A percentile compares a stretch with the other conserved stretches of the same genome.
phyloP scores from a whole-genome alignment of 1,139 yeast species.

The Hemisphaericaspora xylofermentans region DNA sequence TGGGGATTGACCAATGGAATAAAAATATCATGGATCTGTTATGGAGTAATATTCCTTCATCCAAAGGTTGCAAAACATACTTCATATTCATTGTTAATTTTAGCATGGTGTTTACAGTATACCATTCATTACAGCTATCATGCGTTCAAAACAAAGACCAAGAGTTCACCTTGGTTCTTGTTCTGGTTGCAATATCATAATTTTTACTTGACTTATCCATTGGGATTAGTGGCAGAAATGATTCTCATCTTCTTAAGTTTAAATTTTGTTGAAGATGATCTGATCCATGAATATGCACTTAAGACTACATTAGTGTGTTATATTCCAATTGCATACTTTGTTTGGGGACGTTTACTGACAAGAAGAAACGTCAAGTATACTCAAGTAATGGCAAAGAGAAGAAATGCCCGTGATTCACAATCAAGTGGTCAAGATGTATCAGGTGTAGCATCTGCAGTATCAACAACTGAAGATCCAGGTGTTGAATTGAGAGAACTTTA shows the following conservation, averaged over 20 bases:
- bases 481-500: conserved; percentile 3
- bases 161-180: conserved; percentile 35
- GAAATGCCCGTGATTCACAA: not conserved
- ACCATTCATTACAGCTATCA: conserved; percentile 46
- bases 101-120: conserved; percentile 44
- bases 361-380: conserved; percentile 25
- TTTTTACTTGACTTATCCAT: conserved; percentile 46
- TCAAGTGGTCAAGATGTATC: not conserved
- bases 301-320: conserved; percentile 31
- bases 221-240: conserved; percentile 50
- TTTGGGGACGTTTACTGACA: conserved; percentile 32
- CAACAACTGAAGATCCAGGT: not conserved
- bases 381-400: conserved; percentile 25
- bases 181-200: conserved; percentile 41
- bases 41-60: conserved; percentile 46
- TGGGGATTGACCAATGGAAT: conserved; percentile 34
- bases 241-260: conserved; percentile 51
- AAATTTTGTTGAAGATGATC: conserved; percentile 39
- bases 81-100: conserved; percentile 46
- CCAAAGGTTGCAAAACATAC: conserved; percentile 52
- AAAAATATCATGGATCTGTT: conserved; percentile 44
- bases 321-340: conserved; percentile 37
- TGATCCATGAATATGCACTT: conserved; percentile 26
- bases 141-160: conserved; percentile 45
- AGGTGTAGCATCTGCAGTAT: not conserved